Evolutionary conservation across 108 stramenopile species (phyloP), one percentile per base, ranked within the genome.

Genomic region (Epithemia pelagica): DNA sequence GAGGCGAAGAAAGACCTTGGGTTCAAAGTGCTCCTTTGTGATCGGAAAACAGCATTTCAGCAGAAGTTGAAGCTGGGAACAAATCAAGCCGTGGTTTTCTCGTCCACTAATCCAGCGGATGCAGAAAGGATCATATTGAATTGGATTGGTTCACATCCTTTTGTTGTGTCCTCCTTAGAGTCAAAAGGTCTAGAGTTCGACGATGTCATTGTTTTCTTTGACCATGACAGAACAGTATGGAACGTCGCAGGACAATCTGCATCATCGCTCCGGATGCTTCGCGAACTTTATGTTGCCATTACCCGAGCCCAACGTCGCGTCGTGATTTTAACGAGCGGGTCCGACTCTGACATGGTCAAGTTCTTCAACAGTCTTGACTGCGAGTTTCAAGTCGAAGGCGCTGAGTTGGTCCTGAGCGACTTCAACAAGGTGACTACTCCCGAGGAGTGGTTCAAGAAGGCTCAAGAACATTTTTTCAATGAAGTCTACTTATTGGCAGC

Each of bases 141-240:
- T n/a, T 75, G 74, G 74, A 31, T 70, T 58, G 30, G 26, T 0
- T 22, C 52, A n/a, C 74, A 75, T 52, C 74, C 74, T 2, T 75
- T 75, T 27, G 61, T 75, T 28, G 26, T 75, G 30, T 53, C 74
- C 19, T 66, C 65, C 25, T 52, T 75, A 23, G 70, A 75, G 26
- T 70, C 69, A 5, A 75, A 70, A 58, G 74, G 74, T 5, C 37
- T 75, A 20, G 74, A 75, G 46, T 75, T 75, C 30, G 64, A 70
- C 63, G 74, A 75, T 58, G 64, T 70, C 58, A 66, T 75, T 15
- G 32, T 75, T 51, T 37, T 31, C 52, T 75, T 75, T 59, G 62
- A 70, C 28, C 29, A 64, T 22, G 67, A 65, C 28, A 30, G 74
- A 0, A 70, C 69, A 32, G 51, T 61, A 7, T 70, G 74, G 74